A percentile compares a stretch with the other conserved stretches of the same genome.
Evolutionary conservation across 345 rosid genomes (phyloP).

Genomic region (Erysimum cheiranthoides): DNA sequence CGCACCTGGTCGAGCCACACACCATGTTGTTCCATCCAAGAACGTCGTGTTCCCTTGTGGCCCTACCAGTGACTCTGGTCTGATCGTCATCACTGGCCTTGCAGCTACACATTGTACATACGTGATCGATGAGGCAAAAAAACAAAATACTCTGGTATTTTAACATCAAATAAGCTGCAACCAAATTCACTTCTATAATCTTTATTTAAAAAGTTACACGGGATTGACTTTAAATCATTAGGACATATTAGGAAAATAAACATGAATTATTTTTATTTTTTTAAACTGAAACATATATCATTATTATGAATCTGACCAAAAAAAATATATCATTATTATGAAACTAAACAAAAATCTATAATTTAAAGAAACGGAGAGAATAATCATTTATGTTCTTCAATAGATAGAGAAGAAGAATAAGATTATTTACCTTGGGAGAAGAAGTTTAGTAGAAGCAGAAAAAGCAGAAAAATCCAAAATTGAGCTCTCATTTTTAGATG

Average conservation of each 20-base stretch:
- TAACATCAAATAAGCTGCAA: background rate
- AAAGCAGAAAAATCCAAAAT: conserved; percentile 22
- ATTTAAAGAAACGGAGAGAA: background rate
- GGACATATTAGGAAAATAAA: background rate
- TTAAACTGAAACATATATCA: background rate
- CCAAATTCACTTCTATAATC: background rate
- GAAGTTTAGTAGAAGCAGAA: conserved; percentile 26
- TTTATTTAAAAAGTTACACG: background rate
- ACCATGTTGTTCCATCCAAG: conserved; percentile 81
- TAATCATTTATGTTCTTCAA: background rate
- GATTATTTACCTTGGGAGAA: conserved; percentile 33
- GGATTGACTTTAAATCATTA: background rate
- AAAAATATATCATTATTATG: no score
- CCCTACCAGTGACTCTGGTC: conserved; percentile 52
- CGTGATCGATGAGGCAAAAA: background rate
- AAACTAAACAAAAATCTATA: background rate
- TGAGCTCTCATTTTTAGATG: conserved; percentile 35
- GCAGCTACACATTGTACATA: conserved; percentile 21
- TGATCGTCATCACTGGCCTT: conserved; percentile 48
- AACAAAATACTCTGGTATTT: background rate
- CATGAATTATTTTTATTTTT: no score
- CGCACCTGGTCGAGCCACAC: conserved; percentile 74
- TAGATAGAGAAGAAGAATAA: background rate
- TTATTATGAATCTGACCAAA: background rate
- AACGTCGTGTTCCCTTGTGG: conserved; percentile 94